Evolutionary conservation across 2,329 filamentous ascomycete species (phyloP).

Genomic region (Neodidymelliopsis sp.): DNA sequence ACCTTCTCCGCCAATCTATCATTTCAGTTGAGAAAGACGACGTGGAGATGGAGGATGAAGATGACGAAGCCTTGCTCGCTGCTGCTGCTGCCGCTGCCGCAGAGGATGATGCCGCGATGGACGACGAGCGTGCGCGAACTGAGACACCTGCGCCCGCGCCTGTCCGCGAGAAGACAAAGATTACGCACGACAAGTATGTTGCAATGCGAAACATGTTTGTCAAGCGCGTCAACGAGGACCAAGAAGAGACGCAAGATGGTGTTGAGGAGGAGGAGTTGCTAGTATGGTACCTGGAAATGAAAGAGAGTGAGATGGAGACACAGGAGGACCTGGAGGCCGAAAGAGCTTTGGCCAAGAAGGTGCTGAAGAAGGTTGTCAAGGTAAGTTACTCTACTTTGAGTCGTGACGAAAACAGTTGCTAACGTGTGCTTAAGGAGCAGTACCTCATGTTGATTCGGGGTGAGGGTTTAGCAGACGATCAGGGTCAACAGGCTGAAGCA

Average conservation of each 20-base stretch:
- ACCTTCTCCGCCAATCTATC: constrained; percentile 90
- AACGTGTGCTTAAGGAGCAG: constrained; percentile 58
- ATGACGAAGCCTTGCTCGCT: constrained; percentile 66
- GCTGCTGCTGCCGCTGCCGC: constrained; percentile 59
- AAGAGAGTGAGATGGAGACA: constrained; percentile 79
- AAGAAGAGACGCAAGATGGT: constrained; percentile 77
- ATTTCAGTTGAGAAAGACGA: constrained; percentile 98
- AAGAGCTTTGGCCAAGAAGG: constrained; percentile 76
- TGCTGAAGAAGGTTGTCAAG: constrained; percentile 95
- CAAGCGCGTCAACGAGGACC: constrained; percentile 82
- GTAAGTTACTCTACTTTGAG: constrained; percentile 58
- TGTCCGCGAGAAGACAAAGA: constrained; percentile 74
- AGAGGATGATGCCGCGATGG: constrained; percentile 51
- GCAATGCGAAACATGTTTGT: constrained; percentile 88
- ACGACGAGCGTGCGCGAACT: constrained; percentile 34
- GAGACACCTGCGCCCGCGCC: constrained; percentile 49
- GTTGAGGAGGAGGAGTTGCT: constrained; percentile 83
- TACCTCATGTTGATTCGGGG: constrained; percentile 72
- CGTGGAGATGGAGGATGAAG: constrained; percentile 87
- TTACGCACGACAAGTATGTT: constrained; percentile 95
- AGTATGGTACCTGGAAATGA: constrained; percentile 91
- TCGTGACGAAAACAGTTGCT: constrained; percentile 16
- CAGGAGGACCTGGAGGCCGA: constrained; percentile 85
- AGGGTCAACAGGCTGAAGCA: constrained; percentile 63
- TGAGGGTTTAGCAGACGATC: constrained; percentile 84